These are phyloP conservation scores for Maudiozyma bulderi DNA, from an alignment of 805 yeast species.

Conservation along the genomic window DNA sequence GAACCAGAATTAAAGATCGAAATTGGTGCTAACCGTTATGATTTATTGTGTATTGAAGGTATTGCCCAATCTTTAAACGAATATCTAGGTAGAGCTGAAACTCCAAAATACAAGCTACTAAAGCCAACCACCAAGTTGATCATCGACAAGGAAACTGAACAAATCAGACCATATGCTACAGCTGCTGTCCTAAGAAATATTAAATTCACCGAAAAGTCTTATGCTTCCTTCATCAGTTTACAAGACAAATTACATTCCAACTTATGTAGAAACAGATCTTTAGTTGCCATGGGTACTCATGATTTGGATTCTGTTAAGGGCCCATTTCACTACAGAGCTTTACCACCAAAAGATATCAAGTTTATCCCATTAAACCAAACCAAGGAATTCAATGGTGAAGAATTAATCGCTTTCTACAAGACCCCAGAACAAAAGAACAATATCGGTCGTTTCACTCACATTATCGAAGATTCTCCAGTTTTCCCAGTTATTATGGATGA, in stretches of 20 bases:
- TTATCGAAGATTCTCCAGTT: conserved; percentile 79
- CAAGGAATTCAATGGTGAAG: conserved; percentile 59
- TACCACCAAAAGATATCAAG: conserved; percentile 65
- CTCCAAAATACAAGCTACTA: conserved; percentile 59
- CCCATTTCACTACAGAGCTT: conserved; percentile 82
- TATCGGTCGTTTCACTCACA: conserved; percentile 77
- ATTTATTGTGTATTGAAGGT: conserved; percentile 96
- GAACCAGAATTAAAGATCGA: conserved; percentile 94
- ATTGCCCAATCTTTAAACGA: conserved; percentile 91
- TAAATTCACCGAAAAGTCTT: conserved; percentile 70
- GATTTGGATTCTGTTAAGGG: conserved; percentile 73
- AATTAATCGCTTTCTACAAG: conserved; percentile 75
- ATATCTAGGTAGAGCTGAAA: conserved; percentile 58
- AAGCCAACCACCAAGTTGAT: conserved; percentile 60
- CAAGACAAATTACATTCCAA: conserved; percentile 95
- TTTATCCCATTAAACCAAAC: conserved; percentile 70
- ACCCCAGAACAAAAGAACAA: conserved; percentile 69
- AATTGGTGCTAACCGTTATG: conserved; percentile 97
- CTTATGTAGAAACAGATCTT: conserved; percentile 91
- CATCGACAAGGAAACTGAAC: conserved; percentile 62
- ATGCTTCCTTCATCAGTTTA: conserved; percentile 88
- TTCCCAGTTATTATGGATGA: conserved; percentile 84
- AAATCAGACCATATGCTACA: conserved; percentile 85
- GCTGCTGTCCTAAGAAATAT: conserved; percentile 87
- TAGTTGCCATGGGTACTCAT: conserved; percentile 98